Evolutionary conservation across 805 yeast species (phyloP).

Genomic region (Yarrowia deformans): DNA sequence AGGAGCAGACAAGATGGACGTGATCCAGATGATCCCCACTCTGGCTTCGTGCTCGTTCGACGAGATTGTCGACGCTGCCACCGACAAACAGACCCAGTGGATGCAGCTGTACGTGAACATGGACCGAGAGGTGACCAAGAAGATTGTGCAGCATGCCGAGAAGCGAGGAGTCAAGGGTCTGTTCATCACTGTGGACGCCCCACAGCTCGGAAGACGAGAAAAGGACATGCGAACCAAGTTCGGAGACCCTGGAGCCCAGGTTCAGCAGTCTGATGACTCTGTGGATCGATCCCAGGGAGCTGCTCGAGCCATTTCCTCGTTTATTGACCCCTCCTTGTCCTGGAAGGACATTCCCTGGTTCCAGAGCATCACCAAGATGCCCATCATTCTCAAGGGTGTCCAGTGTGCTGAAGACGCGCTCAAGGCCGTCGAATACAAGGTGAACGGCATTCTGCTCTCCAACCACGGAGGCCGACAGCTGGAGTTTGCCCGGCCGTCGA

Average conservation of each 20-base stretch:
- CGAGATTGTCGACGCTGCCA: slow-evolving; percentile 77
- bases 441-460: slow-evolving; percentile 79
- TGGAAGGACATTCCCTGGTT: slow-evolving; percentile 73
- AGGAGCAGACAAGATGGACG: slow-evolving; percentile 74
- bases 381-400: slow-evolving; percentile 81
- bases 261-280: slow-evolving; percentile 53
- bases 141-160: slow-evolving; percentile 75
- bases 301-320: slow-evolving; percentile 83
- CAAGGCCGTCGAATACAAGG: slow-evolving; percentile 72
- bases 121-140: slow-evolving; percentile 69
- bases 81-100: slow-evolving; percentile 80
- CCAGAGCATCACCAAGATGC: slow-evolving; percentile 63
- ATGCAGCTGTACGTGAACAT: slow-evolving; percentile 84
- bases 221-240: slow-evolving; percentile 79
- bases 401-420: slow-evolving; percentile 82
- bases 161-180: slow-evolving; percentile 77
- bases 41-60: slow-evolving; percentile 87
- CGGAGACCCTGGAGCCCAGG: slow-evolving; percentile 59
- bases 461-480: slow-evolving; percentile 92
- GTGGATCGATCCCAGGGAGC: slow-evolving; percentile 83
- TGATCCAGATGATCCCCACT: slow-evolving; percentile 92
- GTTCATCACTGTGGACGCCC: slow-evolving; percentile 92
- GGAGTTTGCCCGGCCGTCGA: slow-evolving; percentile 80
- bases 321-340: slow-evolving; percentile 72
- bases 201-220: slow-evolving; percentile 88